phyloP scores from a whole-genome alignment of 768 basidiomycete genomes.

The Leccinum olivaceopallidum region DNA sequence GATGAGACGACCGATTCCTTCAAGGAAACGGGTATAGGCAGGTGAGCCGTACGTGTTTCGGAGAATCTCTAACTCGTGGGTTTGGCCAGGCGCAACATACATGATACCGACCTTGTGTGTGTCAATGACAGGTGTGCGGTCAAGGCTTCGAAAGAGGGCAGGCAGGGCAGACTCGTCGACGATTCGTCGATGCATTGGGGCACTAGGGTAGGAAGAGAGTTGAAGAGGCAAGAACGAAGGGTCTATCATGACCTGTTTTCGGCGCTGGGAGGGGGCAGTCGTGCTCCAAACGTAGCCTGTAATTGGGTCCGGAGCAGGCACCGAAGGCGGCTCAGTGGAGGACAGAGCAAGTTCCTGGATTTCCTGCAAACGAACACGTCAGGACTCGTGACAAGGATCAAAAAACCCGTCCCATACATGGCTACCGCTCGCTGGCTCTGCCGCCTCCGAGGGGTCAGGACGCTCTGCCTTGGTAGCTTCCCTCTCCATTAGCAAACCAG shows the following conservation, averaged over 20 bases:
- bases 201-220: constrained; percentile 70
- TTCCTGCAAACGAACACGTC: constrained; percentile 21
- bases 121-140: constrained; percentile 91
- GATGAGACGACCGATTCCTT: constrained; percentile 86
- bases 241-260: constrained; percentile 83
- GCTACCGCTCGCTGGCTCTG: neutral
- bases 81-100: constrained; percentile 94
- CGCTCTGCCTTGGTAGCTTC: constrained; percentile 38
- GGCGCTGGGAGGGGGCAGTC: constrained; percentile 82
- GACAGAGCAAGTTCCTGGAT: constrained; percentile 16
- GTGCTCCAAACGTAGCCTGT: constrained; percentile 89
- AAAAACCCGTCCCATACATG: constrained; percentile 14
- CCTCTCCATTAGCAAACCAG: constrained; percentile 71
- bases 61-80: constrained; percentile 80
- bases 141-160: constrained; percentile 65
- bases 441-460: constrained; percentile 23
- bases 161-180: constrained; percentile 57
- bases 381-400: constrained; percentile 4
- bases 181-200: constrained; percentile 41
- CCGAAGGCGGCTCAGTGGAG: constrained; percentile 11
- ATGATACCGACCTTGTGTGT: constrained; percentile 96
- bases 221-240: constrained; percentile 87
- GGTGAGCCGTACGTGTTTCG: constrained; percentile 91
- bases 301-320: constrained; percentile 63
- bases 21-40: constrained; percentile 90